These are phyloP conservation scores for Neolentinus lepideus DNA, from an alignment of 1,284 basidiomycete species.

Conservation along the genomic window DNA sequence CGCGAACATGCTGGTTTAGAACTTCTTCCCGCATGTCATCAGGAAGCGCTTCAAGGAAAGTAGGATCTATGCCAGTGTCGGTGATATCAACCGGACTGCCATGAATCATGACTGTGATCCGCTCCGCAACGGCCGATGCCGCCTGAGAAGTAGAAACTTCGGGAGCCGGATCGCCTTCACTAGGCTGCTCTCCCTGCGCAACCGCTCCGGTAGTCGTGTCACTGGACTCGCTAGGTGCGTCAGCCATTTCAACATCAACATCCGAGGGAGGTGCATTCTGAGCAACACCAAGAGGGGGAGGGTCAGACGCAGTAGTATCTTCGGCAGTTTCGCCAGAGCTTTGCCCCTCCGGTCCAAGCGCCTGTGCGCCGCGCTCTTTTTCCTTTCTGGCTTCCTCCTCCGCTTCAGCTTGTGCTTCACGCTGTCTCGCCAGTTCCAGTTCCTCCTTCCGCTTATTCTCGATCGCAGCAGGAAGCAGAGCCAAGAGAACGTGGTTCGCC, in stretches of 20 bases:
- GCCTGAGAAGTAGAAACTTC: slow-evolving; percentile 13
- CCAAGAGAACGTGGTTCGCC: slow-evolving; percentile 67
- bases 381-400: slow-evolving; percentile 31
- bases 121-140: slow-evolving; percentile 33
- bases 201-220: neutral
- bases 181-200: slow-evolving; percentile 8
- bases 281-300: slow-evolving; percentile 16
- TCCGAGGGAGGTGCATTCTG: slow-evolving; percentile 23
- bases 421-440: slow-evolving; percentile 22
- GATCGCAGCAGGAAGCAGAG: slow-evolving; percentile 77
- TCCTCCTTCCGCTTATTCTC: slow-evolving; percentile 51
- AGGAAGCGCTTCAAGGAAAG: slow-evolving; percentile 94
- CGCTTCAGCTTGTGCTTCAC: slow-evolving; percentile 16
- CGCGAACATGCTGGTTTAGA: slow-evolving; percentile 93
- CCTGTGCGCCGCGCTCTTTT: slow-evolving; percentile 23
- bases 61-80: slow-evolving; percentile 96
- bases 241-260: slow-evolving; percentile 36
- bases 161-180: slow-evolving; percentile 6
- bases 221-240: slow-evolving; percentile 15
- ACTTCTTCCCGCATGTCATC: slow-evolving; percentile 99
- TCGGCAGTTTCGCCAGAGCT: neutral
- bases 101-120: slow-evolving; percentile 84
- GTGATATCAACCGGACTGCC: slow-evolving; percentile 97
- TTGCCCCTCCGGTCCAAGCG: slow-evolving; percentile 17
- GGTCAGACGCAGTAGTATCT: slow-evolving; percentile 15